Evolutionary conservation across 1,139 yeast species (phyloP).

Genomic region (Eremothecium cymbalariae): DNA sequence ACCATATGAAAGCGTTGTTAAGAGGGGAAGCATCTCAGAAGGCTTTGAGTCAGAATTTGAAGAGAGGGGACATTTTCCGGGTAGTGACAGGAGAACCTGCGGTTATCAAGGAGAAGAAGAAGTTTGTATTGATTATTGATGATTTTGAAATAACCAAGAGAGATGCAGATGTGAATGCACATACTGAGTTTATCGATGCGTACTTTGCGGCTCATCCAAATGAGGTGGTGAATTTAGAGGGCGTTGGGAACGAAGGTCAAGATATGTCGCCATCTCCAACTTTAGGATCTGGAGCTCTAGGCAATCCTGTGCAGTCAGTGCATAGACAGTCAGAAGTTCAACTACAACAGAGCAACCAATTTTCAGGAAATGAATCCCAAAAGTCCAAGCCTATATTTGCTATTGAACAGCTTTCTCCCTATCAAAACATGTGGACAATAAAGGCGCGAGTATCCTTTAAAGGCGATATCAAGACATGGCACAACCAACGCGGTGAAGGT

Average conservation of each 20-base stretch:
- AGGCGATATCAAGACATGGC: slow-evolving; percentile 83
- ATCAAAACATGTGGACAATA: slow-evolving; percentile 84
- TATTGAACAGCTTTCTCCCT: slow-evolving; percentile 85
- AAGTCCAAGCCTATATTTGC: slow-evolving; percentile 45
- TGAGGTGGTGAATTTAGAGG: slow-evolving; percentile 36
- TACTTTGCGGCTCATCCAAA: slow-evolving; percentile 50
- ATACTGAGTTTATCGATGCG: slow-evolving; percentile 41
- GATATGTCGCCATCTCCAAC: slow-evolving; percentile 14
- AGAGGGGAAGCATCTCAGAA: slow-evolving; percentile 50
- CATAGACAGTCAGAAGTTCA: slow-evolving; percentile 11
- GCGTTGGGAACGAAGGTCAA: slow-evolving; percentile 14
- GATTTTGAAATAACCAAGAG: slow-evolving; percentile 42
- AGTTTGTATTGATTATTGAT: slow-evolving; percentile 48
- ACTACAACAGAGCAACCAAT: slow-evolving; percentile 11
- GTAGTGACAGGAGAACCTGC: slow-evolving; percentile 30
- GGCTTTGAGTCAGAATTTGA: slow-evolving; percentile 42
- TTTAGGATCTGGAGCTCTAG: no score
- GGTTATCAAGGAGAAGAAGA: slow-evolving; percentile 37
- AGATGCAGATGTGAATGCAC: slow-evolving; percentile 36
- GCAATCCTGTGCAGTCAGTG: no score
- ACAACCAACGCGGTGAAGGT: slow-evolving; percentile 81
- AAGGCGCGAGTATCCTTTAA: slow-evolving; percentile 86
- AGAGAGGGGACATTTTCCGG: slow-evolving; percentile 34
- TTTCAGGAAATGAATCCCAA: slow-evolving; percentile 20
- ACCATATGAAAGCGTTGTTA: slow-evolving; percentile 55